Conservation (phyloP, 2,329 filamentous ascomycete species). For the Colletotrichum cereale region DNA sequence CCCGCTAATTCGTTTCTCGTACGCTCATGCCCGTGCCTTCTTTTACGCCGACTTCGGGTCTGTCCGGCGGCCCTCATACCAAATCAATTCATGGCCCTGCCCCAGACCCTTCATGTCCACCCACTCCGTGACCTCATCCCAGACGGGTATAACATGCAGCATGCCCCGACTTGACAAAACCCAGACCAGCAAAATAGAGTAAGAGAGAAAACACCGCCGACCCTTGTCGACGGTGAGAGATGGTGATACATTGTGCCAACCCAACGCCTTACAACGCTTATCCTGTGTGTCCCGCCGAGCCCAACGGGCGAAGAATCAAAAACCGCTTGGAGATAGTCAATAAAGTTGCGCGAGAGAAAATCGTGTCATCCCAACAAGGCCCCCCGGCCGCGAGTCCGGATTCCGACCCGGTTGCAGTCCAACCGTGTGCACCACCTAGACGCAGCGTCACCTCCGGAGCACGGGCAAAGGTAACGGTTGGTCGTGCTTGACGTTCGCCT, state of each 20-base stretch:
- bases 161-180: neutral
- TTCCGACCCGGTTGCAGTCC: neutral
- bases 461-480: conserved; percentile 17
- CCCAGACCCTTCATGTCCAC: neutral
- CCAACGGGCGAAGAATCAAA: neutral
- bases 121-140: neutral
- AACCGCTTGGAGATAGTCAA: conserved; percentile 3
- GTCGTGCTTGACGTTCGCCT: conserved; percentile 54
- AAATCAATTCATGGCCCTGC: neutral
- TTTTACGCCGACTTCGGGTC: neutral
- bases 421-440: neutral
- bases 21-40: neutral
- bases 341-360: neutral
- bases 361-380: neutral
- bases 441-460: conserved; percentile 24
- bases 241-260: conserved; percentile 46
- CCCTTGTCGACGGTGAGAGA: conserved; percentile 12
- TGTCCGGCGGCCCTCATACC: neutral
- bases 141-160: neutral
- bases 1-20: neutral
- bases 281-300: conserved; percentile 9
- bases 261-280: conserved; percentile 20
- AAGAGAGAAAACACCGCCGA: neutral
- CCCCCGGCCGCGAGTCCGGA: neutral
- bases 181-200: neutral